Base-by-base conservation (phyloP, 2,329 filamentous ascomycete species). In the Calonectria pauciramosa region DNA sequence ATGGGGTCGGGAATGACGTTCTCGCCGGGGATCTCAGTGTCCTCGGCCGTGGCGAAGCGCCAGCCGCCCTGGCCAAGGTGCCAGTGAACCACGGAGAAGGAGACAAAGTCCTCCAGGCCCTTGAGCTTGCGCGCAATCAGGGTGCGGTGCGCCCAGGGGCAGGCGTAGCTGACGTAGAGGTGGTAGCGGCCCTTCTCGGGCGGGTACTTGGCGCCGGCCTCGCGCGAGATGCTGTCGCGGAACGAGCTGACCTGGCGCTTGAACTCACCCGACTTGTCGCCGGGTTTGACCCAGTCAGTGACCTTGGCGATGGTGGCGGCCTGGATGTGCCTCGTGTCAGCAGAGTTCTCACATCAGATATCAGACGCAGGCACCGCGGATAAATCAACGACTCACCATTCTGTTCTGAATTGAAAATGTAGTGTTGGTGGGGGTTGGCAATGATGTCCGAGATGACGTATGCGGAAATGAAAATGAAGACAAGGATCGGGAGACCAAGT, bases 111-210 rank as follows among this genome's bases (percentile, higher is more conserved):
- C 80, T 99, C 94, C 0, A 99, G 90, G 0, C 96, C 97, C 88
- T 99, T 99, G 81, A 99, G 90, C 84, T 95, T 94, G 73, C 96
- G 91, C 3, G 94, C 94, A 79, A 99, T 98, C 78, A 99, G 89
- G 0, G 95, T 94, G 54, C 97, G 93, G 82, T 95, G 95, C 7
- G 96, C 96, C 96, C 96, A 98, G 5, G 96, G 96, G 85, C 96
- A 98, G 9, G 96, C 96, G 86, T 98, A 98, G 81, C 94, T 96
- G 79, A 98, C 94, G 83, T 96, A 99, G 80, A 99, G 92, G 86
- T 99, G 97, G 85, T 99, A 99, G 71, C 97, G 91, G 68, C 91
- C 95, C 86, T 95, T 95, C 86, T 99, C 96, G 0, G 95, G 91
- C 7, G 95, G 94, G 80, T 96, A 98, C 84, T 93, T 87, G 7